Evolutionary conservation across 2,329 filamentous ascomycete genomes (phyloP), one percentile per base, ranked within the genome.

Genomic region (Cordyceps tenuipes): DNA sequence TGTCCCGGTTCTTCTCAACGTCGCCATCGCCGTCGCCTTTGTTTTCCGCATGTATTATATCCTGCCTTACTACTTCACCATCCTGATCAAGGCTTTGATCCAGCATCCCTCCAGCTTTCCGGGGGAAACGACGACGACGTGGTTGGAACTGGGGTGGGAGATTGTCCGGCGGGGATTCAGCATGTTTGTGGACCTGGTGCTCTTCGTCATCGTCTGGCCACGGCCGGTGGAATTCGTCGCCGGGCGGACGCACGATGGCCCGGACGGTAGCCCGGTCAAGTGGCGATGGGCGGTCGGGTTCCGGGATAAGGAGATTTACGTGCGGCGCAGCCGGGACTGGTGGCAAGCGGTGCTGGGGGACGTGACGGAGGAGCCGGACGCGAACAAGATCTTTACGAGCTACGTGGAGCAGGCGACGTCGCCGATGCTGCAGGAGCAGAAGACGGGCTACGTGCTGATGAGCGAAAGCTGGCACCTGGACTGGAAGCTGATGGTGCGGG

Each of bases 401-500:
- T 79, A 84, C 61, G 74, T 96, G 50, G 73, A 85, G 63, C 80
- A 83, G 2, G 92, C 90, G 2, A 87, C 92, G 4, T 81, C 86
- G 17, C 82, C 85, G 23, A 75, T 83, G 67, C 79, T 86, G 57
- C 77, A 93, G 67, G 77, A 81, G 66, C 80, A 85, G 66, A 96
- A 95, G 80, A 96, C 91, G 34, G 91, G 91, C 21, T 96, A 95
- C 70, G 75, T 95, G 64, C 86, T 94, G 65, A 89, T 96, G 79
- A 89, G 92, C 70, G 83, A 81, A 63, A 82, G 91, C 63, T 97
- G 91, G 87, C 89, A 96, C 71, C 77, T 97, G 62, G 91, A 96
- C 71, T 97, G 92, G 81, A 79, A 80, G 51, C 81, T 82, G 21
- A 97, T 97, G 90, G 77, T 91, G 13, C 75, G 81, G 63, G 90